Percentiles rank a stretch among this genome's conserved stretches.
phyloP scores from a whole-genome alignment of 495 filamentous ascomycete genomes.

The Penicillium goetzii region DNA sequence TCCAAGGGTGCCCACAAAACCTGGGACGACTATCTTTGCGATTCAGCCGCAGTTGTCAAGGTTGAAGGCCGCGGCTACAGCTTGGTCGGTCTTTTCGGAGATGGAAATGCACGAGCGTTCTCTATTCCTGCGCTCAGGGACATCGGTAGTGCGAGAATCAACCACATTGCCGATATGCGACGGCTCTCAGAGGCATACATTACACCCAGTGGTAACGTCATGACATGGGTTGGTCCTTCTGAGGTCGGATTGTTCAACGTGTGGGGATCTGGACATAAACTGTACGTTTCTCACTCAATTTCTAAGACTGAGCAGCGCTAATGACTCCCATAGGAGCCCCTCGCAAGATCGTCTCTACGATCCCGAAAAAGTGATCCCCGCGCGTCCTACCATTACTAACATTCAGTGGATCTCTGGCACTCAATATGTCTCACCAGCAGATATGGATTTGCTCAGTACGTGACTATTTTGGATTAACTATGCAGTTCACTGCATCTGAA shows the following conservation, averaged over 20 bases:
- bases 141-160: constrained; percentile 66
- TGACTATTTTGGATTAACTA: constrained; percentile 5
- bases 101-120: constrained; percentile 76
- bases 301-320: constrained; percentile 26
- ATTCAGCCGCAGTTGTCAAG: constrained; percentile 74
- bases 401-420: constrained; percentile 96
- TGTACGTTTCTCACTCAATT: constrained; percentile 43
- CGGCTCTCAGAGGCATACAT: constrained; percentile 70
- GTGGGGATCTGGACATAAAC: constrained; percentile 70
- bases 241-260: constrained; percentile 79
- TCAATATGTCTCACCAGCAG: constrained; percentile 84
- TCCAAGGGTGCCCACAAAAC: constrained; percentile 86
- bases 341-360: constrained; percentile 79
- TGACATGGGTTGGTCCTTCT: constrained; percentile 88
- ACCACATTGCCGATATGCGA: constrained; percentile 68
- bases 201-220: constrained; percentile 74
- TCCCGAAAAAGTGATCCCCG: constrained; percentile 67
- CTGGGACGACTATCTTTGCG: constrained; percentile 81
- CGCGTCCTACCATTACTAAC: constrained; percentile 93
- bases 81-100: constrained; percentile 80
- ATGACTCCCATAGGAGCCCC: constrained; percentile 40
- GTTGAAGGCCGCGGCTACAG: constrained; percentile 74
- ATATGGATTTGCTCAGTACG: constrained; percentile 81
- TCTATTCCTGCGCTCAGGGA: constrained; percentile 86
- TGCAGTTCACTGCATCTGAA: neutral